phyloP scores from a whole-genome alignment of 1,139 yeast species.

The Tardiomyces digboiensis region DNA sequence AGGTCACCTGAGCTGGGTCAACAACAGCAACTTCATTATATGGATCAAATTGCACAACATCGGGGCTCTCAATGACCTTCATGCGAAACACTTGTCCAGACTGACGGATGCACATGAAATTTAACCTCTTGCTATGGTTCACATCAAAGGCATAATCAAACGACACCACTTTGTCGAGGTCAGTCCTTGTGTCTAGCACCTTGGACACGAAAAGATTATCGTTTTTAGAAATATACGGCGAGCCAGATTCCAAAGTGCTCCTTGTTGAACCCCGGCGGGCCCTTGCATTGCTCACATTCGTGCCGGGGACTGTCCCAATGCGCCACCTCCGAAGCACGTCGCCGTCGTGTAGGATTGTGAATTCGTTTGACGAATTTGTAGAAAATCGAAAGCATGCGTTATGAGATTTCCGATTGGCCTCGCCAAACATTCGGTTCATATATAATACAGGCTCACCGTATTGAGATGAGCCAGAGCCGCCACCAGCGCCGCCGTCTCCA shows the following conservation, averaged over 20 bases:
- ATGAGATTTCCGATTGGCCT: conserved; percentile 49
- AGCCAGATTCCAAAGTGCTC: conserved; percentile 1
- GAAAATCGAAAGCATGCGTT: conserved; percentile 68
- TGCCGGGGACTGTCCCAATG: conserved; percentile 48
- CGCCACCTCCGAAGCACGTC: conserved; percentile 77
- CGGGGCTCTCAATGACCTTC: conserved; percentile 64
- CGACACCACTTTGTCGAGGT: conserved; percentile 71
- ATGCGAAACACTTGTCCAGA: conserved; percentile 80
- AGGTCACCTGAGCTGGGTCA: conserved; percentile 49
- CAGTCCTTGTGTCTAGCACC: conserved; percentile 68
- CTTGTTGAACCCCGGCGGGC: background rate
- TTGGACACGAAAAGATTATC: conserved; percentile 58
- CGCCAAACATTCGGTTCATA: conserved; percentile 60
- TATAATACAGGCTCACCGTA: conserved; percentile 47
- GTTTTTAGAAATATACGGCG: background rate
- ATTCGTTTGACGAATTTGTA: conserved; percentile 57
- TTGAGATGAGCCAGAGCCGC: background rate
- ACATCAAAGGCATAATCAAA: conserved; percentile 72
- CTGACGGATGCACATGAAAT: conserved; percentile 78
- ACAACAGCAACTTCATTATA: conserved; percentile 59
- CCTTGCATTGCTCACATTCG: conserved; percentile 5
- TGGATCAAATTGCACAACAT: conserved; percentile 56
- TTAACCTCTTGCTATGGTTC: conserved; percentile 26
- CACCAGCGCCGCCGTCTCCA: conserved; percentile 10
- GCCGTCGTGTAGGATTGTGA: conserved; percentile 73